Conservation (phyloP, 148 eudicot species). For the Diospyros lotus region DNA sequence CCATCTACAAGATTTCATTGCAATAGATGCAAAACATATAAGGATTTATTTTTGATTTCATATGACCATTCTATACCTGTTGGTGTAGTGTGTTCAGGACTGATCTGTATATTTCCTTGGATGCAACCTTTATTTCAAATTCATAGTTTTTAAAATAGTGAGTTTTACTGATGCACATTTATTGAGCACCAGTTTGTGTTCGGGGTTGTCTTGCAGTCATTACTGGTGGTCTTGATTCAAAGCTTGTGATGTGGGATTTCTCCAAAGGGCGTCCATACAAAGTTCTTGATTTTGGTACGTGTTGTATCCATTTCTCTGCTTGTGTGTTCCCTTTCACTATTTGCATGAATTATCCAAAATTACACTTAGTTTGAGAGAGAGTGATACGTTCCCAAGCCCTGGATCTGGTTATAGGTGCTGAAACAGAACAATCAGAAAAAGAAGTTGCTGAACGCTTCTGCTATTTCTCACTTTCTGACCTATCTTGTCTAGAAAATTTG, state of each 20-base stretch:
- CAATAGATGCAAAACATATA: no score
- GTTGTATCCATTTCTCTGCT: neutral
- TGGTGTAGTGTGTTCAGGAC: no score
- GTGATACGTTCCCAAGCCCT: neutral
- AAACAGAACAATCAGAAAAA: no score
- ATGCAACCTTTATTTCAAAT: slow-evolving; percentile 7
- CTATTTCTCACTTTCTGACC: no score
- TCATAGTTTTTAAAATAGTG: neutral
- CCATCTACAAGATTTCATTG: neutral
- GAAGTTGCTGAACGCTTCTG: no score
- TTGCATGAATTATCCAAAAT: neutral
- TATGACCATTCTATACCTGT: no score
- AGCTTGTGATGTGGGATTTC: slow-evolving; percentile 96
- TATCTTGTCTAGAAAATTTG: no score
- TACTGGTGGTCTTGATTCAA: slow-evolving; percentile 95
- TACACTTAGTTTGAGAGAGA: neutral
- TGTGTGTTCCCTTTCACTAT: neutral
- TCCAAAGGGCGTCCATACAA: slow-evolving; percentile 78
- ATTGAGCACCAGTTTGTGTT: slow-evolving; percentile 2
- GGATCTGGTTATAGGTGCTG: no score
- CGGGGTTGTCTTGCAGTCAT: slow-evolving; percentile 47
- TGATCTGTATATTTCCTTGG: neutral
- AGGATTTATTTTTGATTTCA: no score
- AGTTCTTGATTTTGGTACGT: slow-evolving; percentile 72
- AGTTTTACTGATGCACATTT: slow-evolving; percentile 5